Percentiles rank a stretch among this genome's conserved stretches.
Evolutionary conservation across 2,329 filamentous ascomycete genomes (phyloP).

Genomic region (Xylariaceae sp.): DNA sequence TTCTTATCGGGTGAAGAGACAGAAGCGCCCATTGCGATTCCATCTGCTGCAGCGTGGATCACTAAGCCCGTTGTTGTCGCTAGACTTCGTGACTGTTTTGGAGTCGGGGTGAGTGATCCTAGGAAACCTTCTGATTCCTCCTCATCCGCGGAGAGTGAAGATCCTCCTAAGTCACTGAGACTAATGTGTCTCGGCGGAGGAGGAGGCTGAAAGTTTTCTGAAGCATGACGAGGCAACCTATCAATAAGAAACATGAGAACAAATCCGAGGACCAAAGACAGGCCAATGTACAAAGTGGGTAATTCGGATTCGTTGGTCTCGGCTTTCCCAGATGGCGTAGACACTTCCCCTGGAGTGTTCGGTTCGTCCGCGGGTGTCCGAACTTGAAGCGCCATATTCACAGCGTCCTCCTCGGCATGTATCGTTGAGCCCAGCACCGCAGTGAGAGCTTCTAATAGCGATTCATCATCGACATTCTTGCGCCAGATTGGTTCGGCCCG

Average conservation of each 20-base stretch:
- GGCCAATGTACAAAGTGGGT: constrained; percentile 79
- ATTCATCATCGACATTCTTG: not conserved
- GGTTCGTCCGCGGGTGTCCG: constrained; percentile 34
- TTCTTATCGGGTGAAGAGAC: constrained; percentile 75
- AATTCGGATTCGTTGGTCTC: constrained; percentile 51
- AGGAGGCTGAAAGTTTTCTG: constrained; percentile 66
- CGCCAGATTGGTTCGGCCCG: constrained; percentile 3
- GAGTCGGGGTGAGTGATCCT: constrained; percentile 61
- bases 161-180: constrained; percentile 75
- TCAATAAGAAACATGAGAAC: constrained; percentile 97
- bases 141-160: constrained; percentile 54
- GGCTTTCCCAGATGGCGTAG: constrained; percentile 17
- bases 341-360: constrained; percentile 19
- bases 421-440: not conserved
- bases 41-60: constrained; percentile 93
- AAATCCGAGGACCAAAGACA: constrained; percentile 87
- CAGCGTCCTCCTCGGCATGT: not conserved
- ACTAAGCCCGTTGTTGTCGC: constrained; percentile 94
- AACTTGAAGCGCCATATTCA: constrained; percentile 11
- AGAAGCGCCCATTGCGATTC: constrained; percentile 93
- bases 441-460: constrained; percentile 4
- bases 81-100: constrained; percentile 66
- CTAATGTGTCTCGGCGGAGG: constrained; percentile 84
- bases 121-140: constrained; percentile 65
- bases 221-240: constrained; percentile 76